A percentile compares a stretch with the other conserved stretches of the same genome.
Evolutionary conservation across 805 yeast genomes (phyloP).

Genomic region (Ogataea minuta): DNA sequence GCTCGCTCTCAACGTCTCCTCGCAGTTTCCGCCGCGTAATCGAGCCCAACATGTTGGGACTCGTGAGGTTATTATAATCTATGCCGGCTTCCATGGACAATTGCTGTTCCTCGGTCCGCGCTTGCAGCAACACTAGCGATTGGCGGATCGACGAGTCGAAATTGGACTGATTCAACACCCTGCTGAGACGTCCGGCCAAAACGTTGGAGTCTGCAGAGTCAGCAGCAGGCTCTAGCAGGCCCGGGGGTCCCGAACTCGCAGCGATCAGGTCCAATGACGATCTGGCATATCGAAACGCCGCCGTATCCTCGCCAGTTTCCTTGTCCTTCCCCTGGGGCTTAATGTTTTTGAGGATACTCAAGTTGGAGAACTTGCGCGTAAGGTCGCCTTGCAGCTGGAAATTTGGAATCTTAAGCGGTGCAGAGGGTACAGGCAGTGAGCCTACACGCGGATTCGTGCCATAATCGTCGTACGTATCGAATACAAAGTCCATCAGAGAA

Average conservation of each 20-base stretch:
- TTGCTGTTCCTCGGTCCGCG: constrained; percentile 29
- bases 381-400: constrained; percentile 36
- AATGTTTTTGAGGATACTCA: constrained; percentile 32
- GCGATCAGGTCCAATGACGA: constrained; percentile 41
- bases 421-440: constrained; percentile 36
- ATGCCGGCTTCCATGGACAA: constrained; percentile 7
- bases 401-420: constrained; percentile 38
- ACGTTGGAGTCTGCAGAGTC: constrained; percentile 17
- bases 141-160: constrained; percentile 38
- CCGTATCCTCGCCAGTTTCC: constrained; percentile 8
- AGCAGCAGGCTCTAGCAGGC: constrained; percentile 5
- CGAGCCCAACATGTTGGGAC: constrained; percentile 53
- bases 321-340: constrained; percentile 15
- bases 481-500: constrained; percentile 30
- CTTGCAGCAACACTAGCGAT: constrained; percentile 29
- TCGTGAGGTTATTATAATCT: constrained; percentile 38
- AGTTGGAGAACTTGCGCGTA: constrained; percentile 37
- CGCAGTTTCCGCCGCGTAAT: constrained; percentile 58
- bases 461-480: constrained; percentile 25
- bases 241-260: constrained; percentile 6
- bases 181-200: constrained; percentile 44
- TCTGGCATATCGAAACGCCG: constrained; percentile 50
- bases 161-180: constrained; percentile 47
- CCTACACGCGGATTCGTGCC: constrained; percentile 12
- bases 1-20: constrained; percentile 58